Evolutionary conservation across 2,329 filamentous ascomycete species (phyloP).

Genomic region (Penicillium sp.): DNA sequence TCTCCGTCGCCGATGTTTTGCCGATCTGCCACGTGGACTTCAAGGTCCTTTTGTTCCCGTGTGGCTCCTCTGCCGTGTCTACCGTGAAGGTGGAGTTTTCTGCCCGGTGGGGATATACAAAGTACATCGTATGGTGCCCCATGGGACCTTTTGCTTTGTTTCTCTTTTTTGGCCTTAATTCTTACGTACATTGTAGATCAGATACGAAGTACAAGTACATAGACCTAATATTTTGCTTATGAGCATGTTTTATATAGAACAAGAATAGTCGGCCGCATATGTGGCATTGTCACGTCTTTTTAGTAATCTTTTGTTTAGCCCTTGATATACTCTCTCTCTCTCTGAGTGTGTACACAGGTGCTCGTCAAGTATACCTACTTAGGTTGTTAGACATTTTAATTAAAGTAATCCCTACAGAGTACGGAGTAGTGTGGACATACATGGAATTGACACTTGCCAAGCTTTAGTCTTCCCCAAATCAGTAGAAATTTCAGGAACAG

Average conservation of each 20-base stretch:
- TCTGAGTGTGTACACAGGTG: too few relatives aligned
- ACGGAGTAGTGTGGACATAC: not conserved
- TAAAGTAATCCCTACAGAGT: not conserved
- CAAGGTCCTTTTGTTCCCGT: not conserved
- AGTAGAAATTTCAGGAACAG: not conserved
- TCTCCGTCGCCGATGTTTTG: slow-evolving; percentile 1
- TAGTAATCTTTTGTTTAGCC: not conserved
- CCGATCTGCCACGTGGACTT: slow-evolving; percentile 13
- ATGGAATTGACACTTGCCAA: slow-evolving; percentile 1
- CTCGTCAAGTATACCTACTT: not conserved
- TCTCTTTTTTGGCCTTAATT: not conserved
- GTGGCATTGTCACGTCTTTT: not conserved
- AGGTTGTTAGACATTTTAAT: not conserved
- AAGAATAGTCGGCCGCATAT: not conserved
- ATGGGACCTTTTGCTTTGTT: not conserved
- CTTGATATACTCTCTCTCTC: too few relatives aligned
- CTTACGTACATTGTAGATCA: not conserved
- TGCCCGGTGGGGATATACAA: not conserved
- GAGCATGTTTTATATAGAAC: not conserved
- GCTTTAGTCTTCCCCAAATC: not conserved
- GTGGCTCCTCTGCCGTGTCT: slow-evolving; percentile 11
- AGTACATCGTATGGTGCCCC: too few relatives aligned
- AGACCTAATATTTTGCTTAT: not conserved
- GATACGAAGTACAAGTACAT: not conserved
- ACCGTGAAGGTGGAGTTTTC: slow-evolving; percentile 4